phyloP scores from a whole-genome alignment of 176 grass and related monocot species.

The Oryza brachyantha region DNA sequence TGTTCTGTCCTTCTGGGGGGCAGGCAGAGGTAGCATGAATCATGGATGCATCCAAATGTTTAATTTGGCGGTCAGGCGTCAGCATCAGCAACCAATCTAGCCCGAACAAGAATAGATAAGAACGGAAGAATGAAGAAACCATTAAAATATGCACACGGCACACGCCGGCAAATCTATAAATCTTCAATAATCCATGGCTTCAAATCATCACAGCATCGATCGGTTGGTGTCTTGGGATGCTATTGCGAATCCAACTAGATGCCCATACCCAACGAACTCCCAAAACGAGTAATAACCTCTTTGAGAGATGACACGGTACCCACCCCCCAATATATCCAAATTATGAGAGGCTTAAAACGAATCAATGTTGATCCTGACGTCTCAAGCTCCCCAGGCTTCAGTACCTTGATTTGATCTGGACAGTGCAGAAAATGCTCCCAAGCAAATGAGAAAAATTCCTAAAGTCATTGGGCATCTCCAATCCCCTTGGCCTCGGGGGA shows the following conservation, averaged over 20 bases:
- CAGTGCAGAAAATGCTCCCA: not conserved
- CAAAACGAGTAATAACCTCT: not conserved
- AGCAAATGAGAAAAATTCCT: not conserved
- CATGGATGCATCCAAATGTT: not conserved
- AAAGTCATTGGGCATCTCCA: not conserved
- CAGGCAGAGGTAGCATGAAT: not conserved
- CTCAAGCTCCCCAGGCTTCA: not conserved
- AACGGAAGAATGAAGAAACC: not conserved
- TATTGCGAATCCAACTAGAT: not conserved
- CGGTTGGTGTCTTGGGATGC: not conserved
- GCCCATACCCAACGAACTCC: too few species aligned
- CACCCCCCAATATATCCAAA: not conserved
- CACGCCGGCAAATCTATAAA: not conserved
- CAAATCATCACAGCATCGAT: not conserved
- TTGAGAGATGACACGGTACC: not conserved
- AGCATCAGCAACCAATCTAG: not conserved
- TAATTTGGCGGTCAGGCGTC: not conserved
- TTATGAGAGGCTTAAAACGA: not conserved
- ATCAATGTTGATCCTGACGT: not conserved
- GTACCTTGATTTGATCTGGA: not conserved
- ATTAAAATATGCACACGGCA: not conserved
- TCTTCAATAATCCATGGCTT: not conserved
- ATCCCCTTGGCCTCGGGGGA: not conserved
- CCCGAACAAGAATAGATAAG: not conserved
- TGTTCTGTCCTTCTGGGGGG: not conserved